These are phyloP conservation scores for Sequoia sempervirens DNA, from an alignment of 75 land plant genomes.

Conservation along the genomic window DNA sequence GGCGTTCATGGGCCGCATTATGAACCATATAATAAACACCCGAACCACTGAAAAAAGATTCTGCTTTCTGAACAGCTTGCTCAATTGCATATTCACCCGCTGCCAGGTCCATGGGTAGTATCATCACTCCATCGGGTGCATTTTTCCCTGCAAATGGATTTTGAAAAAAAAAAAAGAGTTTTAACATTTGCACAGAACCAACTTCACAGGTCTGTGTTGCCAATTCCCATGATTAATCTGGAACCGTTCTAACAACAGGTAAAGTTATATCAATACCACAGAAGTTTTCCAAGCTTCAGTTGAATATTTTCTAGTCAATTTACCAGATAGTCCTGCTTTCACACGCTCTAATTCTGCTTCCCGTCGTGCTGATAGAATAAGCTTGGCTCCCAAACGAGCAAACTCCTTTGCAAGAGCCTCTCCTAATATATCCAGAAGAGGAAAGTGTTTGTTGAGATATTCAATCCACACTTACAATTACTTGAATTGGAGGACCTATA, in stretches of 20 bases:
- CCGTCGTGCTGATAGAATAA: slow-evolving; percentile 79
- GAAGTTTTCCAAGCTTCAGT: neutral
- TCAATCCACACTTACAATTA: neutral
- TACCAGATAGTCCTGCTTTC: slow-evolving; percentile 50
- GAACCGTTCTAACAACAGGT: neutral
- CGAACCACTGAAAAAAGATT: slow-evolving; percentile 54
- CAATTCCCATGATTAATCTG: neutral
- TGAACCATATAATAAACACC: slow-evolving; percentile 88
- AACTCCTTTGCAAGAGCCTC: slow-evolving; percentile 85
- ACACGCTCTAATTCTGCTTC: slow-evolving; percentile 69
- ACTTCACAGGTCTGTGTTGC: neutral
- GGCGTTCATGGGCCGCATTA: slow-evolving; percentile 87
- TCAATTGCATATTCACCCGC: slow-evolving; percentile 46
- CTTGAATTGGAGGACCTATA: no score
- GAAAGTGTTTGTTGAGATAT: neutral
- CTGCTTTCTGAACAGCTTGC: slow-evolving; percentile 62
- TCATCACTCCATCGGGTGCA: slow-evolving; percentile 51
- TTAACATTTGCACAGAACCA: neutral
- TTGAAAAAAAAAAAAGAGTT: neutral
- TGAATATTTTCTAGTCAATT: neutral
- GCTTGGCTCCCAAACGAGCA: slow-evolving; percentile 72
- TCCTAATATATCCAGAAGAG: slow-evolving; percentile 25
- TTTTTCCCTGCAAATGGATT: slow-evolving; percentile 44
- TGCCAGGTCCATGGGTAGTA: slow-evolving; percentile 73
- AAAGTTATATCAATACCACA: neutral